Evolutionary conservation across 805 yeast genomes (phyloP).

Genomic region (Blastobotrys parvus): DNA sequence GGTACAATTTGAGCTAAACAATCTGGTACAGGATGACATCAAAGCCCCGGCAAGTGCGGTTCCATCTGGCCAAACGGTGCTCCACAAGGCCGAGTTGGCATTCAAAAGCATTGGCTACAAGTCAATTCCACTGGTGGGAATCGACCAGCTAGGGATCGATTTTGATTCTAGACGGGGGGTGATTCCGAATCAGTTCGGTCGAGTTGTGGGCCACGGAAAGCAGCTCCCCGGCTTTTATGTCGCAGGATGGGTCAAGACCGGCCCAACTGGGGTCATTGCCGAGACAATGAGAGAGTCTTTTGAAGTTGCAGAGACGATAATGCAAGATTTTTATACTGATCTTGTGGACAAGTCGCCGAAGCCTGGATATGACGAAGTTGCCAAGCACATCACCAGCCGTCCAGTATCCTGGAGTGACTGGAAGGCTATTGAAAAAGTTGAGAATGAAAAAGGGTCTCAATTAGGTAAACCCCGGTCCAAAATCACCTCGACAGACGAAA

Average conservation of each 20-base stretch:
- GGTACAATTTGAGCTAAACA: slow-evolving; percentile 43
- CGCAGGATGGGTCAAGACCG: slow-evolving; percentile 85
- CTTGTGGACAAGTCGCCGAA: slow-evolving; percentile 17
- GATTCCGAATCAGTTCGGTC: slow-evolving; percentile 40
- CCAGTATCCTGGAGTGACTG: slow-evolving; percentile 60
- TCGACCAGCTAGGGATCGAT: slow-evolving; percentile 40
- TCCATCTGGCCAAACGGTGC: slow-evolving; percentile 27
- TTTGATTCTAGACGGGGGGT: slow-evolving; percentile 40
- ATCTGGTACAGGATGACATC: slow-evolving; percentile 33
- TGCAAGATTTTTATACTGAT: slow-evolving; percentile 43
- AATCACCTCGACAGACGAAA: slow-evolving; percentile 37
- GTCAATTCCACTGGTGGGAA: slow-evolving; percentile 55
- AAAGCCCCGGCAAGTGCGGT: slow-evolving; percentile 28
- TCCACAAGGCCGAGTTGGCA: slow-evolving; percentile 48
- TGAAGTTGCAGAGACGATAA: slow-evolving; percentile 57
- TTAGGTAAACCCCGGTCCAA: slow-evolving; percentile 53
- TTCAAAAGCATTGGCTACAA: slow-evolving; percentile 79
- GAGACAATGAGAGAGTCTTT: slow-evolving; percentile 81
- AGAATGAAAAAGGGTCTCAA: slow-evolving; percentile 39
- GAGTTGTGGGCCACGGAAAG: slow-evolving; percentile 29
- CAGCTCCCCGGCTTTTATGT: slow-evolving; percentile 51
- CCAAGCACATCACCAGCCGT: slow-evolving; percentile 17
- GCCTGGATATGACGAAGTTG: slow-evolving; percentile 28
- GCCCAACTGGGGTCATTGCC: slow-evolving; percentile 86
- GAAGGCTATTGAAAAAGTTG: slow-evolving; percentile 48